Conservation (phyloP, 2,329 filamentous ascomycete genomes). For the Triangularia setosa region DNA sequence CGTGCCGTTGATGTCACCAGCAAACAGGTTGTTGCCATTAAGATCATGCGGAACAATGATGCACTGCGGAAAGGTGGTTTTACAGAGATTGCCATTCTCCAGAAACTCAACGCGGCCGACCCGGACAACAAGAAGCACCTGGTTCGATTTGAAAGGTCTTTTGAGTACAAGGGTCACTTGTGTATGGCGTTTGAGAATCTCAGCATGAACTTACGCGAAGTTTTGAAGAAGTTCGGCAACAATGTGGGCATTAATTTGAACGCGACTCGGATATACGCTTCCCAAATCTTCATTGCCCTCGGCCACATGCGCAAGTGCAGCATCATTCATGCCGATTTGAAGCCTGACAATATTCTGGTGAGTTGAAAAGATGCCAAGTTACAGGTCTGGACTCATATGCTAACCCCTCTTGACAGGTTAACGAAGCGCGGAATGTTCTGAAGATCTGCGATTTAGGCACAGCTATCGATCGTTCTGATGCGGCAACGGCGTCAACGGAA, state of each 20-base stretch:
- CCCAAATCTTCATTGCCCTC: conserved; percentile 89
- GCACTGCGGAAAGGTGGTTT: conserved; percentile 85
- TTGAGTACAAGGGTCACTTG: conserved; percentile 91
- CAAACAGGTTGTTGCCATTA: conserved; percentile 82
- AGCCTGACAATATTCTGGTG: conserved; percentile 94
- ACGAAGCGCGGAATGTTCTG: conserved; percentile 75
- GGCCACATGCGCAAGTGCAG: conserved; percentile 86
- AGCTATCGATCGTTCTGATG: conserved; percentile 84
- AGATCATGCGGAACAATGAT: conserved; percentile 96
- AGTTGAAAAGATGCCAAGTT: conserved; percentile 24
- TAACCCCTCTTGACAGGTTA: conserved; percentile 51
- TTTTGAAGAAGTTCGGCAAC: conserved; percentile 92
- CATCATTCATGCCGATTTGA: conserved; percentile 92
- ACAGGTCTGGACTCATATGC: not conserved
- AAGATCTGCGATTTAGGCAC: conserved; percentile 97
- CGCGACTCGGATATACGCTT: conserved; percentile 83
- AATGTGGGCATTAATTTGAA: conserved; percentile 87
- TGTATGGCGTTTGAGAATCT: conserved; percentile 98
- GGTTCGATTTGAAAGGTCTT: conserved; percentile 79
- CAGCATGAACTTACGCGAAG: conserved; percentile 86
- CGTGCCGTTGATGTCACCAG: conserved; percentile 75
- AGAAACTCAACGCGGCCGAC: conserved; percentile 81
- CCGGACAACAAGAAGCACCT: conserved; percentile 88
- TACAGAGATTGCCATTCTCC: conserved; percentile 89
- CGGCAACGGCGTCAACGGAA: conserved; percentile 67